phyloP scores from a whole-genome alignment of 805 yeast genomes.

The Kluyveromyces nonfermentans region DNA sequence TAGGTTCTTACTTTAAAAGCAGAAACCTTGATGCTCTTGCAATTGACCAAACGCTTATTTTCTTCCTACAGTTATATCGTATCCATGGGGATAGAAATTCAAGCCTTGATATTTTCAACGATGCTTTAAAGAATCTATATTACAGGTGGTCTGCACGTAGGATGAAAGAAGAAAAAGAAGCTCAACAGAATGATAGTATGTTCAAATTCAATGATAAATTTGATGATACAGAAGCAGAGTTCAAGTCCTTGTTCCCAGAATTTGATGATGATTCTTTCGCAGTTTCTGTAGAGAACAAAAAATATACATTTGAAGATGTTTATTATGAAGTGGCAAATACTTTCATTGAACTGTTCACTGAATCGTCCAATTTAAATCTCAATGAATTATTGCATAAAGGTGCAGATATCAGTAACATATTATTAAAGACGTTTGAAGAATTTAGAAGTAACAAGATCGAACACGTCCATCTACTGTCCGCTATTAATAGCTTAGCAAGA shows the following conservation, averaged over 20 bases:
- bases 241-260: constrained; percentile 76
- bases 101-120: constrained; percentile 29
- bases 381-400: constrained; percentile 35
- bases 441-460: constrained; percentile 18
- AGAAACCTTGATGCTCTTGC: constrained; percentile 35
- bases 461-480: constrained; percentile 28
- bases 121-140: constrained; percentile 51
- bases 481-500: constrained; percentile 28
- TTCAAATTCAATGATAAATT: constrained; percentile 58
- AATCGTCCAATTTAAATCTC: constrained; percentile 11
- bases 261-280: constrained; percentile 46
- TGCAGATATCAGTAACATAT: constrained; percentile 23
- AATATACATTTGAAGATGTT: constrained; percentile 22
- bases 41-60: constrained; percentile 44
- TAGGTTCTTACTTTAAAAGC: constrained; percentile 32
- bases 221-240: constrained; percentile 70
- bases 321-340: constrained; percentile 40
- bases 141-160: constrained; percentile 76
- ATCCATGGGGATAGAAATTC: constrained; percentile 22
- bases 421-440: constrained; percentile 18
- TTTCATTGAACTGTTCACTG: constrained; percentile 38
- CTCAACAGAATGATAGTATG: constrained; percentile 48
- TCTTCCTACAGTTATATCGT: constrained; percentile 37
- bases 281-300: constrained; percentile 12
- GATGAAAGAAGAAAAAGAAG: constrained; percentile 55